Base-by-base conservation (phyloP, 208 protist genomes). In the Trypanosoma mega region DNA sequence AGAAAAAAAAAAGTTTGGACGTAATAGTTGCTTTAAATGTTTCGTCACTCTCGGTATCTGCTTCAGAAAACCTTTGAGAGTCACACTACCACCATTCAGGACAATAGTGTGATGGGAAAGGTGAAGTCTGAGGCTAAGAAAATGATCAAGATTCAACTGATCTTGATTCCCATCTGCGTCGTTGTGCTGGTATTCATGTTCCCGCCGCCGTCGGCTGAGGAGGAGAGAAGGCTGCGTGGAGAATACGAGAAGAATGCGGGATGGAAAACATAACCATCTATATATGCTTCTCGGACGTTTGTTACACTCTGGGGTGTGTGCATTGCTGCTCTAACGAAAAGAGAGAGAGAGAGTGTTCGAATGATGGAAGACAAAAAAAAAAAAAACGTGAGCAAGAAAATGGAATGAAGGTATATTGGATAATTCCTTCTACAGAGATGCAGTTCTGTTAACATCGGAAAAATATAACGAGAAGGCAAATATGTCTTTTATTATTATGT, bases 211-310 rank as follows among this genome's bases (percentile, higher is more conserved):
- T 75, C 78, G 1, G 56, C 59, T 12, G 81, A 83, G 37, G 79
- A 94, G 27, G 87, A 94, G 56, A 74, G 76, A 50, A 63, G 70
- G 6, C 78, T 92, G 66, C 78, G 83, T 2, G 55, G 78, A 16
- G 79, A 94, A 63, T 94, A 94, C 63, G 80, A 90, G 52, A 73
- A 76, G 46, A 88, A 88, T 23, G 87, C 87, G 3, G 83, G 87
- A 5, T 94, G 87, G 87, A 94, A 94, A 63, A 94, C 87, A 24
- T 94, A 82, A 84, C 29, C 26, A 37, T n/a, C n/a, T 12, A 11
- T 14, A 34, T 14, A 14, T 16, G 14, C 14, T 14, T 14, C 37
- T 44, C 37, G n/a, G n/a, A n/a, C n/a, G n/a, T n/a, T n/a, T n/a
- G n/a, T n/a, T n/a, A n/a, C n/a, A n/a, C n/a, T n/a, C n/a, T n/a